Evolutionary conservation across 2,329 filamentous ascomycete species (phyloP).

Genomic region (Fusarium sp.): DNA sequence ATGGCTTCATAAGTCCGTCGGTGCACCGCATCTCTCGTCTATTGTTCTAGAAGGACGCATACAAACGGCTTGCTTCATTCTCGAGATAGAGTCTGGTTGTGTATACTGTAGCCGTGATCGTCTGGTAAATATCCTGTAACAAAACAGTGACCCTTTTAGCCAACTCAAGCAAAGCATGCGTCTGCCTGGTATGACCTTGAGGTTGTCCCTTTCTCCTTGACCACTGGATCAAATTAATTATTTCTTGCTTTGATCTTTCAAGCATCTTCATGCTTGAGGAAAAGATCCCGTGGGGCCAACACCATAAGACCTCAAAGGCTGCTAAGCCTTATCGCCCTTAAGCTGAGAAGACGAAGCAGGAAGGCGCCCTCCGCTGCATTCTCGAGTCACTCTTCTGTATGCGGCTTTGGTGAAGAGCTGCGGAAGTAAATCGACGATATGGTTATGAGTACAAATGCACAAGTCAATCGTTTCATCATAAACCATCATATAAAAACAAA

Average conservation of each 20-base stretch:
- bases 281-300: too few relatives aligned
- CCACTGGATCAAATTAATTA: too few relatives aligned
- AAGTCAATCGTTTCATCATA: neutral
- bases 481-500: neutral
- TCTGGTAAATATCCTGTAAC: too few relatives aligned
- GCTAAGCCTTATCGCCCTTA: neutral
- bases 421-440: rapidly evolving
- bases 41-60: neutral
- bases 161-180: neutral
- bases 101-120: neutral
- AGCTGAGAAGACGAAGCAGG: neutral
- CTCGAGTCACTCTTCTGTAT: neutral
- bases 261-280: too few relatives aligned
- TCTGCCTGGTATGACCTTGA: neutral
- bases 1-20: neutral
- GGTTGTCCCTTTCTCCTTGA: neutral
- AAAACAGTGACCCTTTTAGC: neutral
- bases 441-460: rapidly evolving
- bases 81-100: neutral
- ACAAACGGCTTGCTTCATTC: too few relatives aligned
- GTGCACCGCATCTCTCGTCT: neutral
- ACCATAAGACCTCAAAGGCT: neutral
- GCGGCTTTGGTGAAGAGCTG: neutral
- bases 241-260: neutral
- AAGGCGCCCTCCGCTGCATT: neutral